A percentile compares a stretch with the other conserved stretches of the same genome.
These are phyloP conservation scores for Pythium aristosporum DNA, from an alignment of 352 stramenopile genomes.

Conservation along the genomic window DNA sequence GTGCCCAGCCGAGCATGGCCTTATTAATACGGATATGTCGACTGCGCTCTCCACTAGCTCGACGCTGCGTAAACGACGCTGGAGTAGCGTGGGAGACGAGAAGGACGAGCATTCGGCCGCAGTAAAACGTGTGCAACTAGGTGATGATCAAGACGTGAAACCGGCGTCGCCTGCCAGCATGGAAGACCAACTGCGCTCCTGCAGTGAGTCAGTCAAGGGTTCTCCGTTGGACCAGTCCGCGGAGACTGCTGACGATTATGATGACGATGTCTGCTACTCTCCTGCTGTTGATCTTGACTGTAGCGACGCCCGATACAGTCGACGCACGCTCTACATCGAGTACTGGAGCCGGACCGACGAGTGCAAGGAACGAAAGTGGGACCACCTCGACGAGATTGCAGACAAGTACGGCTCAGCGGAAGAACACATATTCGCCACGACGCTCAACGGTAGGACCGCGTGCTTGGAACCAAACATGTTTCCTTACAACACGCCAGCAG, in stretches of 20 bases:
- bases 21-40: slow-evolving; percentile 80
- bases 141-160: slow-evolving; percentile 26
- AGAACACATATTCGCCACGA: slow-evolving; percentile 83
- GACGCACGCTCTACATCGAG: slow-evolving; percentile 84
- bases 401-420: slow-evolving; percentile 75
- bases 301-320: slow-evolving; percentile 42
- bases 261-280: slow-evolving; percentile 42
- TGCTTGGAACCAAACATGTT: slow-evolving; percentile 90
- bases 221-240: slow-evolving; percentile 7
- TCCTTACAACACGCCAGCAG: slow-evolving; percentile 85
- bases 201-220: slow-evolving; percentile 16
- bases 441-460: slow-evolving; percentile 76
- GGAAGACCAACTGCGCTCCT: slow-evolving; percentile 20
- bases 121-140: slow-evolving; percentile 21
- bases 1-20: slow-evolving; percentile 31
- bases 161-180: slow-evolving; percentile 1
- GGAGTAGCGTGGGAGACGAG: slow-evolving; percentile 30
- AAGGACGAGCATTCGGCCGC: not conserved
- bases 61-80: slow-evolving; percentile 62
- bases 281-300: slow-evolving; percentile 61
- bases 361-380: slow-evolving; percentile 88
- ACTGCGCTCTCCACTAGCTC: slow-evolving; percentile 55
- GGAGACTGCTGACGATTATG: slow-evolving; percentile 30
- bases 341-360: slow-evolving; percentile 88
- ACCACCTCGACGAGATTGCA: slow-evolving; percentile 80